These are phyloP conservation scores for Coffea canephora DNA, from an alignment of 257 asterid species.

Conservation along the genomic window DNA sequence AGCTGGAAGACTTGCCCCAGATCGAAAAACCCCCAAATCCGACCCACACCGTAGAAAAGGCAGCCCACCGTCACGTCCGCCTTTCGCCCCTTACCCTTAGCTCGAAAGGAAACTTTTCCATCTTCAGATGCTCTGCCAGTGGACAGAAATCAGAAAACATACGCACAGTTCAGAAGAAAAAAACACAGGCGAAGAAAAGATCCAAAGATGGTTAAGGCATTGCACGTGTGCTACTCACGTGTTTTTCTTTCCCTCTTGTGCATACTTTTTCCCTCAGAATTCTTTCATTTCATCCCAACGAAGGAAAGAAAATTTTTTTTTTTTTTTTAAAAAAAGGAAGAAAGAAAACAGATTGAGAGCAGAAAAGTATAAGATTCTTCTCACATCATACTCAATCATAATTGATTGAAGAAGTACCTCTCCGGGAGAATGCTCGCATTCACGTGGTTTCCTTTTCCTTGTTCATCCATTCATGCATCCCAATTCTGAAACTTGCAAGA, in stretches of 20 bases:
- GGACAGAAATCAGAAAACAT: background rate
- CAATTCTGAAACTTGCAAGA: background rate
- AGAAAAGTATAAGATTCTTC: background rate
- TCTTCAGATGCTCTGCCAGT: background rate
- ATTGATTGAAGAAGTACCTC: background rate
- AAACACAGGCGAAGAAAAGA: background rate
- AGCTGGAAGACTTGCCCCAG: background rate
- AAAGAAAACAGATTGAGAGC: background rate
- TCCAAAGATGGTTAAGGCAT: background rate
- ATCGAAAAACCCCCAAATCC: background rate
- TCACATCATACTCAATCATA: background rate
- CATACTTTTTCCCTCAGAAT: background rate
- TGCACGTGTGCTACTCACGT: constrained; percentile 23
- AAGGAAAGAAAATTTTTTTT: no score
- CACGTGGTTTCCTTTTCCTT: background rate
- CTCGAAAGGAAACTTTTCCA: no score
- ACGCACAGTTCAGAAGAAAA: background rate
- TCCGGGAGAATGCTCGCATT: background rate
- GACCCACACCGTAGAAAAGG: no score
- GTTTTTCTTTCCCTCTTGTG: constrained; percentile 2
- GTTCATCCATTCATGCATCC: background rate
- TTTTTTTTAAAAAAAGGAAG: no score
- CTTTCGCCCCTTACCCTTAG: background rate
- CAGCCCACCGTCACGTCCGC: background rate
- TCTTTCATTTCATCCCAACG: background rate